A percentile compares a stretch with the other conserved stretches of the same genome.
Evolutionary conservation across 2,329 filamentous ascomycete species (phyloP).

Genomic region (Sclerotinia borealis): DNA sequence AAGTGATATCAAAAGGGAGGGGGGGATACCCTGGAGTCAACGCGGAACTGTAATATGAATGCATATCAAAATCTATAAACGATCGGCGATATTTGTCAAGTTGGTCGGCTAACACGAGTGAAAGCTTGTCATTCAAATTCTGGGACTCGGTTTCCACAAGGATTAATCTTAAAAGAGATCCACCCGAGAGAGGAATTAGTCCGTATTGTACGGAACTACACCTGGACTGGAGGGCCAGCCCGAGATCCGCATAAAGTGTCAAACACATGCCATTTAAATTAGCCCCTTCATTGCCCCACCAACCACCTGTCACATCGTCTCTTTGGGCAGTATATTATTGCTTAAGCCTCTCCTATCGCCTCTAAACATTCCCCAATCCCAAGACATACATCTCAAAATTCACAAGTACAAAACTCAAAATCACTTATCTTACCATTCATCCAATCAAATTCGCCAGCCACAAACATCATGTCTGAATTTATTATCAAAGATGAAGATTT

Average conservation of each 20-base stretch:
- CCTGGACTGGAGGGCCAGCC: no score
- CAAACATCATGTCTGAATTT: conserved; percentile 39
- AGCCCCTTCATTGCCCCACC: neutral
- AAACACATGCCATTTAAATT: neutral
- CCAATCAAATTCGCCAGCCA: neutral
- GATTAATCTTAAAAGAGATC: neutral
- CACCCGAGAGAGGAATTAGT: neutral
- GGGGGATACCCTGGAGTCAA: neutral
- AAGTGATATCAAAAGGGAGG: neutral
- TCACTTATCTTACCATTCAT: neutral
- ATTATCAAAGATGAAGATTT: conserved; percentile 41
- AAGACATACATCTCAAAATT: neutral
- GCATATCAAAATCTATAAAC: no score
- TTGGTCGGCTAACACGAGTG: neutral
- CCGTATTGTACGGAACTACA: neutral
- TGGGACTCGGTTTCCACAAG: no score
- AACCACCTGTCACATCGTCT: neutral
- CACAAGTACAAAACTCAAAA: neutral
- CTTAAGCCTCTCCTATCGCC: neutral
- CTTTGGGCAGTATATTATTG: neutral
- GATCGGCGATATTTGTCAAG: neutral
- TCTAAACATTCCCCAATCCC: neutral
- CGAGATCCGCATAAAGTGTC: neutral
- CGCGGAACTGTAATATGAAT: neutral
- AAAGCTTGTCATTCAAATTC: neutral